Evolutionary conservation across 495 filamentous ascomycete species (phyloP).

Genomic region (Cercophora scortea): DNA sequence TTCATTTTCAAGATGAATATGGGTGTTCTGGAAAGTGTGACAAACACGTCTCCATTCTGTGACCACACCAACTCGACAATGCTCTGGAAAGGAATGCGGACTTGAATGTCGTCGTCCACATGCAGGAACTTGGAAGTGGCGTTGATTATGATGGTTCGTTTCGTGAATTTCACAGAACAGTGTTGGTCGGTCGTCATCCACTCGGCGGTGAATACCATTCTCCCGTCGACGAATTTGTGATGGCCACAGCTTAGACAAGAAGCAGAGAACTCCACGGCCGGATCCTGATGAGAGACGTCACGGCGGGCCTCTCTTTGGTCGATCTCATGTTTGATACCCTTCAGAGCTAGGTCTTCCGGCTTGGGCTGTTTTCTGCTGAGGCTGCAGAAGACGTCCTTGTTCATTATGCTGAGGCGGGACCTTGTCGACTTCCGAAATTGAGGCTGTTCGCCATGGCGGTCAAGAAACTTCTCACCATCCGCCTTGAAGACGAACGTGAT

Average conservation of each 20-base stretch:
- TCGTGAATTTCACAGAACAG: slow-evolving; percentile 39
- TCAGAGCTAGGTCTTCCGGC: slow-evolving; percentile 30
- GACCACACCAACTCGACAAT: slow-evolving; percentile 30
- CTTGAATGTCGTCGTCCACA: slow-evolving; percentile 3
- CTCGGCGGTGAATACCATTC: slow-evolving; percentile 39
- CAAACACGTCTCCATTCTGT: slow-evolving; percentile 11
- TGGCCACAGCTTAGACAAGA: slow-evolving; percentile 39
- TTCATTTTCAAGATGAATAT: slow-evolving; percentile 10
- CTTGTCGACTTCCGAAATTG: not conserved
- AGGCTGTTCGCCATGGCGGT: slow-evolving; percentile 7
- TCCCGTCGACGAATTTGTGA: slow-evolving; percentile 31
- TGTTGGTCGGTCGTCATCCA: no score
- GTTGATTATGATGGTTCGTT: slow-evolving; percentile 29
- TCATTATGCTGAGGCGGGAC: slow-evolving; percentile 31
- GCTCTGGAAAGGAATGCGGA: slow-evolving; percentile 32
- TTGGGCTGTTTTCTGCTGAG: slow-evolving; percentile 30
- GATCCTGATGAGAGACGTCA: no score
- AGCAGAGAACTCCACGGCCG: slow-evolving; percentile 27
- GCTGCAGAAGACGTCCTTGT: slow-evolving; percentile 30
- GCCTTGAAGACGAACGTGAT: slow-evolving; percentile 28
- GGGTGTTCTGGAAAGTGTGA: slow-evolving; percentile 24
- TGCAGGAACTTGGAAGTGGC: not conserved
- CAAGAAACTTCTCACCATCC: slow-evolving; percentile 33
- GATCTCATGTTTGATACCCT: slow-evolving; percentile 28
- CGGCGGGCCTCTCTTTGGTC: slow-evolving; percentile 7